Conservation (phyloP, 768 basidiomycete genomes). For the Trametes elegans region DNA sequence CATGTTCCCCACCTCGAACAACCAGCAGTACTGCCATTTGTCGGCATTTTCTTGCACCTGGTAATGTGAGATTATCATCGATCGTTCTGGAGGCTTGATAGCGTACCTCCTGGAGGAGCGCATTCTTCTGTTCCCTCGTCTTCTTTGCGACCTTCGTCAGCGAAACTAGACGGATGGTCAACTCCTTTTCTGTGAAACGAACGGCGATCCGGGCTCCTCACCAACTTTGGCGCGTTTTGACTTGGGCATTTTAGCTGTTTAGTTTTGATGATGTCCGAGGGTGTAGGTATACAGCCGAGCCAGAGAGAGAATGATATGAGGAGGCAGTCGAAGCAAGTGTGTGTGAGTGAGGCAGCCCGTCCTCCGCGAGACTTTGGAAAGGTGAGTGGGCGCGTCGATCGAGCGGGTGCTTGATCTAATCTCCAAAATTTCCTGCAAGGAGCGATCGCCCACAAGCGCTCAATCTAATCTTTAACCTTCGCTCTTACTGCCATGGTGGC, state of each 20-base stretch:
- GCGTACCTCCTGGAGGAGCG: slow-evolving; percentile 74
- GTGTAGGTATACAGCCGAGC: background rate
- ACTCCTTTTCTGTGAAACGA: slow-evolving; percentile 14
- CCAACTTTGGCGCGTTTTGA: slow-evolving; percentile 90
- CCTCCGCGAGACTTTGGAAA: slow-evolving; percentile 3
- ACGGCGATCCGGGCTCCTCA: slow-evolving; percentile 39
- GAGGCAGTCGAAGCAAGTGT: background rate
- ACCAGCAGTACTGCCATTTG: slow-evolving; percentile 93
- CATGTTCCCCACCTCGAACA: slow-evolving; percentile 95
- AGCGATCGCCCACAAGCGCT: background rate
- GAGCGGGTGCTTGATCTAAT: slow-evolving; percentile 20
- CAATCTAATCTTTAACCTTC: slow-evolving; percentile 26
- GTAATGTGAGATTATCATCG: background rate
- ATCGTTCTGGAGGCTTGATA: slow-evolving; percentile 7
- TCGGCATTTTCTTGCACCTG: slow-evolving; percentile 83
- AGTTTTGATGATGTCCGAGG: background rate
- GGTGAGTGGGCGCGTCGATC: slow-evolving; percentile 8
- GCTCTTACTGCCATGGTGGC: slow-evolving; percentile 21
- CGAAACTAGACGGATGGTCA: slow-evolving; percentile 57
- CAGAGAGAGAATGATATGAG: background rate
- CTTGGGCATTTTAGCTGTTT: slow-evolving; percentile 63
- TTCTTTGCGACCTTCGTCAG: slow-evolving; percentile 94
- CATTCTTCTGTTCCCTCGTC: slow-evolving; percentile 86
- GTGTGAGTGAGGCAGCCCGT: background rate
- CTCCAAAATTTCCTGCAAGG: slow-evolving; percentile 19